A percentile compares a stretch with the other conserved stretches of the same genome.
phyloP scores from a whole-genome alignment of 768 basidiomycete species.

The Kwoniella heveanensis region DNA sequence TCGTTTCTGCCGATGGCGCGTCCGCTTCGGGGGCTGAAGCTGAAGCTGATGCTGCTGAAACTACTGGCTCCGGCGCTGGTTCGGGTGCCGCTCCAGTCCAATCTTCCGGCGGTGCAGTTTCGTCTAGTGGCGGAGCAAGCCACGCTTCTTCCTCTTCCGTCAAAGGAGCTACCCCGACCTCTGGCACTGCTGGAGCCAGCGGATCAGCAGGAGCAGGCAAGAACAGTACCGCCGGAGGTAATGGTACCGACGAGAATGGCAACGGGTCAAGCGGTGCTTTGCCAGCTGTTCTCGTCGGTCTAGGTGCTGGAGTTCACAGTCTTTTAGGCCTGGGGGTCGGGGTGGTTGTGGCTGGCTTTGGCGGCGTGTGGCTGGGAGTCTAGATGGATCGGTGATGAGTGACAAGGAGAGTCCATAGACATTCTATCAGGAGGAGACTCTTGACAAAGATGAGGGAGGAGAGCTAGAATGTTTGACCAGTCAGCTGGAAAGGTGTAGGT shows the following conservation, averaged over 20 bases:
- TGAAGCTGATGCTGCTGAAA: not conserved
- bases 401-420: too few species aligned
- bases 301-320: slow-evolving; percentile 1
- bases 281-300: not conserved
- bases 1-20: not conserved
- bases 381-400: too few species aligned
- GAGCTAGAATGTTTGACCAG: too few species aligned
- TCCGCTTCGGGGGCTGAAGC: slow-evolving; percentile 3
- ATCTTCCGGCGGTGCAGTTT: not conserved
- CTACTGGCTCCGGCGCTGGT: not conserved
- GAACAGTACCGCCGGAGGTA: not conserved
- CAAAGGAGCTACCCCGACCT: not conserved
- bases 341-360: not conserved
- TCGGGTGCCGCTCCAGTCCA: too few species aligned
- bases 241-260: slow-evolving; percentile 5
- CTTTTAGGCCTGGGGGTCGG: not conserved
- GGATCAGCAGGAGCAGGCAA: not conserved
- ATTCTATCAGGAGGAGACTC: too few species aligned
- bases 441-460: too few species aligned
- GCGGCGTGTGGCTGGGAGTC: slow-evolving; percentile 10
- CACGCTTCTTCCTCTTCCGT: not conserved
- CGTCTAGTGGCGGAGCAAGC: not conserved
- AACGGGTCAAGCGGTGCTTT: slow-evolving; percentile 17
- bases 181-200: not conserved
- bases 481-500: not conserved